Conservation (phyloP, 208 protist species). For the Leishmania gerbilli region DNA sequence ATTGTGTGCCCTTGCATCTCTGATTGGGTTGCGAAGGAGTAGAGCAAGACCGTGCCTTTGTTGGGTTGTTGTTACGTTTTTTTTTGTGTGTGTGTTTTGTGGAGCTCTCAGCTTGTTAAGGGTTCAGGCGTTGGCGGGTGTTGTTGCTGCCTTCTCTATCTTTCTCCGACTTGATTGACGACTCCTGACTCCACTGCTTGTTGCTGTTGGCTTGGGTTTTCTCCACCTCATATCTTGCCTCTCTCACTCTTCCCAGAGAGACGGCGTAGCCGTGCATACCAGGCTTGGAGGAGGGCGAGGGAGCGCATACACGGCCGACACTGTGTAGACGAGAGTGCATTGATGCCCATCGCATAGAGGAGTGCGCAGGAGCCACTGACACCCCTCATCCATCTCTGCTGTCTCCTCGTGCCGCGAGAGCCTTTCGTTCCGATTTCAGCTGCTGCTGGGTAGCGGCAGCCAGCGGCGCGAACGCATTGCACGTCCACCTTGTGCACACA, state of each 20-base stretch:
- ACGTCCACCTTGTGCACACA: not conserved
- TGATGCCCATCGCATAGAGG: not conserved
- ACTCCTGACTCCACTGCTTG: not conserved
- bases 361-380: not conserved
- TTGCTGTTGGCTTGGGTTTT: not conserved
- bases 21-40: not conserved
- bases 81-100: not conserved
- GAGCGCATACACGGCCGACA: not conserved
- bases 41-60: not conserved
- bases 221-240: not conserved
- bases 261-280: not conserved
- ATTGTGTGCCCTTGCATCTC: not conserved
- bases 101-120: not conserved
- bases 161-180: not conserved
- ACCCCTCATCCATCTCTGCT: not conserved
- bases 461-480: not conserved
- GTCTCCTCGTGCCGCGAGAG: not conserved
- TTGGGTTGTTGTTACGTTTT: not conserved
- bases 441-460: not conserved
- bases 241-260: not conserved
- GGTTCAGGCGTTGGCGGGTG: not conserved
- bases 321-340: not conserved
- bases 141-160: not conserved
- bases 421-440: not conserved
- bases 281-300: not conserved